phyloP scores from a whole-genome alignment of 2,329 filamentous ascomycete genomes.

The Malbranchea cinnamomea region DNA sequence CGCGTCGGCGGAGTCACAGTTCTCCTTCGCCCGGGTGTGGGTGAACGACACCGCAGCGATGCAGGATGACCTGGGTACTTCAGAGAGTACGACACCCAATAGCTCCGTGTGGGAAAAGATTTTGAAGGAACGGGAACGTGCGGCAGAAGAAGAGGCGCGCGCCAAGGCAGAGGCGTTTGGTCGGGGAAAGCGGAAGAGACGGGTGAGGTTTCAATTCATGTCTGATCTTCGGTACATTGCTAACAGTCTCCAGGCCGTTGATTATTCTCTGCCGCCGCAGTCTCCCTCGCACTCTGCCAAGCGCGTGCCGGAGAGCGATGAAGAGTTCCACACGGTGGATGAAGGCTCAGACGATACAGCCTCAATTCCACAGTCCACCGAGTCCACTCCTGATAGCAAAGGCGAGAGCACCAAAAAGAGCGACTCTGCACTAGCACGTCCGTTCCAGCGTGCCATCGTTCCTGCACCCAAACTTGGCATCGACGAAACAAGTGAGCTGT shows the following conservation, averaged over 20 bases:
- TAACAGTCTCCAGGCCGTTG: conserved; percentile 20
- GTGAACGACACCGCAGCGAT: conserved; percentile 61
- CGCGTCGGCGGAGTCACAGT: conserved; percentile 58
- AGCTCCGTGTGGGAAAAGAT: conserved; percentile 81
- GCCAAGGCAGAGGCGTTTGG: conserved; percentile 61
- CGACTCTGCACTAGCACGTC: conserved; percentile 15
- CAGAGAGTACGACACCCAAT: conserved; percentile 41
- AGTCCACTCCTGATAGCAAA: conserved; percentile 13
- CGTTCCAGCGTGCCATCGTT: conserved; percentile 25
- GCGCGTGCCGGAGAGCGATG: conserved; percentile 6
- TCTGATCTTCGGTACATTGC: conserved; percentile 9
- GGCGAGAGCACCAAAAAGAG: conserved; percentile 10
- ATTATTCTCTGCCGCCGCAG: conserved; percentile 25
- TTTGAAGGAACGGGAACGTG: conserved; percentile 63
- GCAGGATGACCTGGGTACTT: conserved; percentile 44
- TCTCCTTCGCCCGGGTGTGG: conserved; percentile 86
- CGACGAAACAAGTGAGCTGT: conserved; percentile 2
- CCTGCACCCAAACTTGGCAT: conserved; percentile 7
- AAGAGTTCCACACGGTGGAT: conserved; percentile 6
- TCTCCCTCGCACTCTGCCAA: conserved; percentile 10
- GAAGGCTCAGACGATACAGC: conserved; percentile 16
- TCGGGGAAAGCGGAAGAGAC: conserved; percentile 62
- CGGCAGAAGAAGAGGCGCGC: conserved; percentile 58
- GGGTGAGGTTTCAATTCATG: conserved; percentile 28
- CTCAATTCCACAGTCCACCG: too few relatives aligned